Evolutionary conservation across 2,329 filamentous ascomycete species (phyloP).

Genomic region (Fusarium udum): DNA sequence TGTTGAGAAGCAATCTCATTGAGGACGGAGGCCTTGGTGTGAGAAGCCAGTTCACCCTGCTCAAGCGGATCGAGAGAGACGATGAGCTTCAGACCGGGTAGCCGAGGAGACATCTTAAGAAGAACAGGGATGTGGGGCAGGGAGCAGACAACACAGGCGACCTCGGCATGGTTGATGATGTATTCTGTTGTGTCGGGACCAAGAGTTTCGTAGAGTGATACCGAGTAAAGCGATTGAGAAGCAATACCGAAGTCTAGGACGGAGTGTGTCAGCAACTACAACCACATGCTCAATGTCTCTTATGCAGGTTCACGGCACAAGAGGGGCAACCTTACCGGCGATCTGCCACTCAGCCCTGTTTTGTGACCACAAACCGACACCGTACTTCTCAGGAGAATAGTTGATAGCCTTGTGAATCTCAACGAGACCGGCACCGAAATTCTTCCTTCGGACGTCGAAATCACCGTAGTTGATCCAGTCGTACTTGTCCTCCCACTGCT

Average conservation of each 20-base stretch:
- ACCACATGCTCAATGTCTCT: neutral
- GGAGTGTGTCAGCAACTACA: conserved; percentile 21
- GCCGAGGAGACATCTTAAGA: conserved; percentile 78
- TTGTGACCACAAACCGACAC: conserved; percentile 85
- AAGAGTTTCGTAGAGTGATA: conserved; percentile 96
- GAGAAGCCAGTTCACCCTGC: conserved; percentile 77
- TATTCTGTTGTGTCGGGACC: conserved; percentile 92
- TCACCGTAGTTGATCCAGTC: conserved; percentile 86
- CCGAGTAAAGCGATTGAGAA: conserved; percentile 87
- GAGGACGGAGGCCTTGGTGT: conserved; percentile 82
- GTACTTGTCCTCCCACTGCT: conserved; percentile 78
- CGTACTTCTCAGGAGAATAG: conserved; percentile 69
- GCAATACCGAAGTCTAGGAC: conserved; percentile 80
- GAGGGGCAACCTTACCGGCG: conserved; percentile 60
- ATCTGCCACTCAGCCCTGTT: conserved; percentile 91
- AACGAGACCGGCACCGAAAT: conserved; percentile 86
- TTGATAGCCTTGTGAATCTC: conserved; percentile 81
- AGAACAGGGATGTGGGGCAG: conserved; percentile 83
- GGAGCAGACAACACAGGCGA: conserved; percentile 80
- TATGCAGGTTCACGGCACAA: conserved; percentile 8
- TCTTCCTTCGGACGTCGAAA: conserved; percentile 79
- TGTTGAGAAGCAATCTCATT: conserved; percentile 77
- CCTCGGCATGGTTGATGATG: conserved; percentile 89
- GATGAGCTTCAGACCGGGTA: conserved; percentile 87
- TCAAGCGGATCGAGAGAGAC: conserved; percentile 86